Evolutionary conservation across 768 basidiomycete species (phyloP).

Genomic region (Boletus eberwhitei): DNA sequence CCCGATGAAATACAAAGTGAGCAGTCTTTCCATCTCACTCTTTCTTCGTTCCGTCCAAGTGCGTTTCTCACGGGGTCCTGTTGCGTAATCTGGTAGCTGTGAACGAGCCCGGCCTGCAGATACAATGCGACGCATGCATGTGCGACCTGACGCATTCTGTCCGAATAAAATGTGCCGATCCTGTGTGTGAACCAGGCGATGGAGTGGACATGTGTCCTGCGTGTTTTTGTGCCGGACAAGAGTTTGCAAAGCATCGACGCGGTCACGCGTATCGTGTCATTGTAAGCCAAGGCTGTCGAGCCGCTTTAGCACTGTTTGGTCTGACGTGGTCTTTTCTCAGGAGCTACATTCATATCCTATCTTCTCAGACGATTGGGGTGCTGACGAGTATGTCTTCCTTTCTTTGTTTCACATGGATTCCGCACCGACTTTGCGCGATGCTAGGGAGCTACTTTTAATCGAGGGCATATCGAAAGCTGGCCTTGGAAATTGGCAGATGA

Average conservation of each 20-base stretch:
- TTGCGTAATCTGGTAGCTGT: constrained; percentile 49
- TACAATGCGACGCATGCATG: constrained; percentile 79
- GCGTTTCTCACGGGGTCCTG: constrained; percentile 27
- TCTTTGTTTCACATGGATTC: background rate
- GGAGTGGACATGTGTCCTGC: constrained; percentile 91
- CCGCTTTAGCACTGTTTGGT: background rate
- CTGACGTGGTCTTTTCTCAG: constrained; percentile 38
- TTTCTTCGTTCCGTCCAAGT: background rate
- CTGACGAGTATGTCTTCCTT: constrained; percentile 74
- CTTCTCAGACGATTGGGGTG: constrained; percentile 93
- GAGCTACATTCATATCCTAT: constrained; percentile 97
- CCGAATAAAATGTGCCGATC: constrained; percentile 93
- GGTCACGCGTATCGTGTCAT: constrained; percentile 91
- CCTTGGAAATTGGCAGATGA: constrained; percentile 95
- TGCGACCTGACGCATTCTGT: constrained; percentile 95
- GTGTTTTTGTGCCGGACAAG: constrained; percentile 91
- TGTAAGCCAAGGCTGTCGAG: constrained; percentile 40
- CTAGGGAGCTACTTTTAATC: constrained; percentile 82
- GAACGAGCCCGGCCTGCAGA: constrained; percentile 79
- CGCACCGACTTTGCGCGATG: constrained; percentile 1
- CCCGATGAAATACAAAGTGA: constrained; percentile 65
- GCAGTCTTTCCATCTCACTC: constrained; percentile 17
- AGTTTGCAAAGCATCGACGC: constrained; percentile 80
- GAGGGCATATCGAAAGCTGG: constrained; percentile 87
- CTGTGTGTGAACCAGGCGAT: constrained; percentile 64